phyloP scores from a whole-genome alignment of 768 basidiomycete species.

The Trametes cubensis region DNA sequence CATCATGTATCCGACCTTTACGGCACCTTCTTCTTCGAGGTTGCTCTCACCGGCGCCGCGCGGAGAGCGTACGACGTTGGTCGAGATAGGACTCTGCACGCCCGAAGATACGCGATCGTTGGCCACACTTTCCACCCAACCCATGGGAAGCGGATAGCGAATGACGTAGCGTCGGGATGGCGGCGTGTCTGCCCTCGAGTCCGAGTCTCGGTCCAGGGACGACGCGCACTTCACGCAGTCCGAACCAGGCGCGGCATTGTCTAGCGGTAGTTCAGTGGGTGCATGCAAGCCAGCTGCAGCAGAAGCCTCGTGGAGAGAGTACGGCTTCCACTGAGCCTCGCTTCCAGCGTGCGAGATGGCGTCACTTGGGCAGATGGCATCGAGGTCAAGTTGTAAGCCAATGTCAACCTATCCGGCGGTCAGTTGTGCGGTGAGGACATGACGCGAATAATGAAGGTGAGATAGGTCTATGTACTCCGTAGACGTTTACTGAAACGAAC shows the following conservation, averaged over 20 bases:
- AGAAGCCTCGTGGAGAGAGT: not conserved
- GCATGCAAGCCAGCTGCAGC: no score
- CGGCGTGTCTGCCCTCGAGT: not conserved
- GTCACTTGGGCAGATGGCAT: no score
- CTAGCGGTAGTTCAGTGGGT: not conserved
- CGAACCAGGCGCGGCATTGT: conserved; percentile 1
- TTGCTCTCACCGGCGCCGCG: not conserved
- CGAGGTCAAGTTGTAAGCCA: conserved; percentile 7
- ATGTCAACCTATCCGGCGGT: conserved; percentile 1
- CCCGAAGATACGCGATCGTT: conserved; percentile 1
- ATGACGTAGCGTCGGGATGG: conserved; percentile 1
- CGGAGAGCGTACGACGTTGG: conserved; percentile 11
- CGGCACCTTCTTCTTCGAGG: not conserved
- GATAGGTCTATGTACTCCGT: not conserved
- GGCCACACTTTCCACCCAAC: not conserved
- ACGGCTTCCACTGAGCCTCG: not conserved
- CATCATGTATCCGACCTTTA: not conserved
- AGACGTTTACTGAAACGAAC: not conserved
- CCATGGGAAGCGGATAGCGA: not conserved
- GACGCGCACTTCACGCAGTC: no score
- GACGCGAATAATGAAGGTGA: not conserved
- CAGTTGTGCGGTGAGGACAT: not conserved
- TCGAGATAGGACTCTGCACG: conserved; percentile 3
- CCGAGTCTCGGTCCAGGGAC: no score
- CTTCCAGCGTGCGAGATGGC: not conserved